Evolutionary conservation across 2,329 filamentous ascomycete species (phyloP), one percentile per base, ranked within the genome.

Genomic region (Cercospora nicotianae): DNA sequence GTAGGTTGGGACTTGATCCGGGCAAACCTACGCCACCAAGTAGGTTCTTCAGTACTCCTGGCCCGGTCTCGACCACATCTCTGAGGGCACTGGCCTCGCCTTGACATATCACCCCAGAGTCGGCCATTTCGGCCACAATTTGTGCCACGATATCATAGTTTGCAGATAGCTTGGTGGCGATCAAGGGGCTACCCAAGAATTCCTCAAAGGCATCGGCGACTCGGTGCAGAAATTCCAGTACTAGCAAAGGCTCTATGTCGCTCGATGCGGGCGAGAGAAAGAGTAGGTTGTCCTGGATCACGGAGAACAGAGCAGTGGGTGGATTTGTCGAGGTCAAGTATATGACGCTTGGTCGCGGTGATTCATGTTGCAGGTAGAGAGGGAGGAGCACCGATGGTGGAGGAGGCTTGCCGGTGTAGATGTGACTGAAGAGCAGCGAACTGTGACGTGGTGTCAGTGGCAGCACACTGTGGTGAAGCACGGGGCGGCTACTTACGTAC

Each of bases 91-190:
- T 98, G 9, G 92, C 91, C 79, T 99, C 95, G 1, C 94, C 97
- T 66, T 93, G 96, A 76, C 87, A 91, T 39, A 97, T 86, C n/a
- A 89, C 87, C 16, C 95, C 95, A 48, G 90, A 92, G 83, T 99
- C 95, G 78, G 95, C 97, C 91, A 99, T 96, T 81, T 99, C 95
- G 69, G 90, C 92, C 67, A 98, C 85, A 28, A 99, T 83, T 81
- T 99, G 95, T 18, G 94, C 94, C 36, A 96, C 91, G 30, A 98
- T 90, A 87, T 98, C 92, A 81, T 98, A 98, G 80, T 89, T 93
- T 73, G 85, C 87, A 80, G 97, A 93, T 72, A 99, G 90, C 83
- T 95, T 97, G 77, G 87, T 87, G 20, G 93, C 90, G 66, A 97
- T 83, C 60, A 99, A 82, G 13, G 95, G 95, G 57, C 92, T 89